Evolutionary conservation across 805 yeast genomes (phyloP).

Genomic region (Osmozyma mogii): DNA sequence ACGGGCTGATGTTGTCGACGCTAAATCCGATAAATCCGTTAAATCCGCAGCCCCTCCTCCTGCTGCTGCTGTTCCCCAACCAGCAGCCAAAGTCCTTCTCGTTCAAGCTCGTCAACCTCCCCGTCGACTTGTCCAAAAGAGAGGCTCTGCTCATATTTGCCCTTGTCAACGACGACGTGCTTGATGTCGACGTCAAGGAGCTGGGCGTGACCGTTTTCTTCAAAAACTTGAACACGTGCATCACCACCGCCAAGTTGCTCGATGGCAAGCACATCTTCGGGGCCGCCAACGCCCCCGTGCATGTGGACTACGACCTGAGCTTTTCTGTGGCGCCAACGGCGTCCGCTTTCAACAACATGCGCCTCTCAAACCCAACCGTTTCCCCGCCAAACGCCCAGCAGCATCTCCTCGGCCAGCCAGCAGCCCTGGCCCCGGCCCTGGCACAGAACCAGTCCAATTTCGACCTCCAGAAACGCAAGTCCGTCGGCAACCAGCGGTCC

Average conservation of each 20-base stretch:
- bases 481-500: slow-evolving; percentile 53
- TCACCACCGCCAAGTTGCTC: slow-evolving; percentile 31
- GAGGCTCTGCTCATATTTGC: slow-evolving; percentile 66
- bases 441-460: slow-evolving; percentile 4
- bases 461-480: slow-evolving; percentile 40
- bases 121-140: slow-evolving; percentile 54
- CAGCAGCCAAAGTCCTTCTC: too few relatives aligned
- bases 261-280: slow-evolving; percentile 36
- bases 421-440: slow-evolving; percentile 4
- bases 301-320: slow-evolving; percentile 25
- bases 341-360: slow-evolving; percentile 19
- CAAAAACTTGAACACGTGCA: slow-evolving; percentile 30
- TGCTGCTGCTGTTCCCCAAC: too few relatives aligned
- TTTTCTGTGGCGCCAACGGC: slow-evolving; percentile 10
- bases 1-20: too few relatives aligned
- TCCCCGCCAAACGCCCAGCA: slow-evolving; percentile 25
- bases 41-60: too few relatives aligned
- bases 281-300: slow-evolving; percentile 25
- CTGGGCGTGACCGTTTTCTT: slow-evolving; percentile 26
- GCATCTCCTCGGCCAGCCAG: slow-evolving; percentile 1
- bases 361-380: slow-evolving; percentile 20
- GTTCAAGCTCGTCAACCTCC: slow-evolving; percentile 42
- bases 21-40: too few relatives aligned
- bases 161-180: slow-evolving; percentile 53
- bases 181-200: slow-evolving; percentile 40